phyloP scores from a whole-genome alignment of 2,329 filamentous ascomycete species.

The Colletotrichum destructivum region DNA sequence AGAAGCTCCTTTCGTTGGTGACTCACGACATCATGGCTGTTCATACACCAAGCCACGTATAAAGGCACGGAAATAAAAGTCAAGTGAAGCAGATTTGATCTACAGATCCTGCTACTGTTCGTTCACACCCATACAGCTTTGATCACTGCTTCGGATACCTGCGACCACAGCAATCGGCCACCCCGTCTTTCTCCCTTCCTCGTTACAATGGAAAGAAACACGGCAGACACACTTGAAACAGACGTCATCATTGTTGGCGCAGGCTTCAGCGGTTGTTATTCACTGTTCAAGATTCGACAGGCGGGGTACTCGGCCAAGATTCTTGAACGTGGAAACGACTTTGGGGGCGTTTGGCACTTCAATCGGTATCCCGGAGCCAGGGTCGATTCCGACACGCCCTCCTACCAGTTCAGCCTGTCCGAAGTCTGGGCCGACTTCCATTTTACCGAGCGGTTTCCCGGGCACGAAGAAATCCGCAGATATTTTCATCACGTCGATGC shows the following conservation, averaged over 20 bases:
- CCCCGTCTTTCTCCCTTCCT: not conserved
- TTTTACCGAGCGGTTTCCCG: slow-evolving; percentile 58
- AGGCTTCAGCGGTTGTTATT: slow-evolving; percentile 46
- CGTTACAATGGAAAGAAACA: not conserved
- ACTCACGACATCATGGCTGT: not conserved
- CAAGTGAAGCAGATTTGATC: not conserved
- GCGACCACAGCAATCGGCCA: not conserved
- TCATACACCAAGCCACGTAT: not conserved
- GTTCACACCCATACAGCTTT: not conserved
- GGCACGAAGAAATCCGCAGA: slow-evolving; percentile 54
- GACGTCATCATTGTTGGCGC: slow-evolving; percentile 48
- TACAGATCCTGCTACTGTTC: not conserved
- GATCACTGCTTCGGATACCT: not conserved
- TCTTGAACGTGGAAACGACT: slow-evolving; percentile 52
- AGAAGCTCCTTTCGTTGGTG: not conserved
- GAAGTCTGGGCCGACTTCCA: slow-evolving; percentile 61
- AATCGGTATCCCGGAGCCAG: slow-evolving; percentile 57
- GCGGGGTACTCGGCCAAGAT: slow-evolving; percentile 53
- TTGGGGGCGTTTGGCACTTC: slow-evolving; percentile 26
- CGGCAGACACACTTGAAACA: slow-evolving; percentile 3
- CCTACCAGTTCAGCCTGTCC: slow-evolving; percentile 54
- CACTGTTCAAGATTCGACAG: slow-evolving; percentile 54
- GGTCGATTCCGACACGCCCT: slow-evolving; percentile 53
- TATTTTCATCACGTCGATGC: slow-evolving; percentile 65
- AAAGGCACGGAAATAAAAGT: not conserved